A percentile compares a stretch with the other conserved stretches of the same genome.
Conservation (phyloP, 176 grass and related monocot genomes). For the Chrysopogon serrulatus region DNA sequence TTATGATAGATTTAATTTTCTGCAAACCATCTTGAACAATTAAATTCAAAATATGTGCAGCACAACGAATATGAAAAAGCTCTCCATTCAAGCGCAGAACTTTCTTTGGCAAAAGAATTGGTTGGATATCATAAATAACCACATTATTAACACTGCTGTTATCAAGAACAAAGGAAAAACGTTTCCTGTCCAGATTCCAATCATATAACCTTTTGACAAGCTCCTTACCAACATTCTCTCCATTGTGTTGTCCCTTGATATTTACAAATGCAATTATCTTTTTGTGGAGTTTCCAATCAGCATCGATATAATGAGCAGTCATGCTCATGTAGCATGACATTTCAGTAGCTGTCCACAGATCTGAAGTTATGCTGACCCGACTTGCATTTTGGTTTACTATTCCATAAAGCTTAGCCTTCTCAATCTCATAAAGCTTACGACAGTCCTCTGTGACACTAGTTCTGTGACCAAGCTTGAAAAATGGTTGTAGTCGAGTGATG, state of each 20-base stretch:
- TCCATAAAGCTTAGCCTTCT: background rate
- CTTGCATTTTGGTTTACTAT: background rate
- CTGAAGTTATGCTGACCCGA: conserved; percentile 2
- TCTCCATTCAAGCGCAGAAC: background rate
- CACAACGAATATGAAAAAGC: background rate
- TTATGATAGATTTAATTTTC: background rate
- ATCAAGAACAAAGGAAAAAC: background rate
- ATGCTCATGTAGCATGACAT: conserved; percentile 9
- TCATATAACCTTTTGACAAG: background rate
- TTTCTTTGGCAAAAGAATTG: background rate
- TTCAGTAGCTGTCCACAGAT: background rate
- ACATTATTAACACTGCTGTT: background rate
- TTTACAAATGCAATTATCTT: conserved; percentile 19
- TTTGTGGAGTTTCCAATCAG: conserved; percentile 30
- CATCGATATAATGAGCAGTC: conserved; percentile 25
- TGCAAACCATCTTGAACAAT: background rate
- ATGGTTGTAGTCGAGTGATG: conserved; percentile 9
- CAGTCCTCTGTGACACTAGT: conserved; percentile 2
- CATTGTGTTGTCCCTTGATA: background rate
- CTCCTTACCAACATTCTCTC: background rate
- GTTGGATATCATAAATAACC: background rate
- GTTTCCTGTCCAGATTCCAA: background rate
- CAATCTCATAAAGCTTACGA: conserved; percentile 19
- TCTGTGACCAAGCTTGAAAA: conserved; percentile 13
- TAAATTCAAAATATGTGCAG: background rate